phyloP scores from a whole-genome alignment of 2,329 filamentous ascomycete species.

The Botryotinia globosa region DNA sequence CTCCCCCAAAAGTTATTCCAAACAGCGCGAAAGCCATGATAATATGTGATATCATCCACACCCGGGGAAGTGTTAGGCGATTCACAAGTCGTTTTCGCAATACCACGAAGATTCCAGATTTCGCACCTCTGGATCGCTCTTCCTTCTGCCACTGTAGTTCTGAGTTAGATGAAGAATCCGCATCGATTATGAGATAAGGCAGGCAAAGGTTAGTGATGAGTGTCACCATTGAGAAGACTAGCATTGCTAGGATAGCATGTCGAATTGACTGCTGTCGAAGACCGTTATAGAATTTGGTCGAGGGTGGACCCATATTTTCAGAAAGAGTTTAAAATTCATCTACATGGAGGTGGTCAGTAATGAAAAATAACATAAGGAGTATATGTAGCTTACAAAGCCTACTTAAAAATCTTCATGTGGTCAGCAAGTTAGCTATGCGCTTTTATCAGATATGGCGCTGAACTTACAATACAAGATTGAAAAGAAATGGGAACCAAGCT shows the following conservation, averaged over 20 bases:
- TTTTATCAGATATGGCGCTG: neutral
- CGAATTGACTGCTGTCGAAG: neutral
- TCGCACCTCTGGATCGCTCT: neutral
- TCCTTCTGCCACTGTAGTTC: neutral
- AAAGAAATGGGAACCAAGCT: neutral
- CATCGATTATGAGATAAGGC: neutral
- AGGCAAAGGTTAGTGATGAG: neutral
- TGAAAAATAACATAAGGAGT: neutral
- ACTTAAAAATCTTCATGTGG: neutral
- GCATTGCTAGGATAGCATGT: neutral
- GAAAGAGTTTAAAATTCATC: neutral
- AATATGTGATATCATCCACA: conserved; percentile 1
- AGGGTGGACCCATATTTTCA: neutral
- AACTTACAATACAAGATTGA: neutral
- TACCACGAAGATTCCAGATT: neutral
- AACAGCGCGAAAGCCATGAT: neutral
- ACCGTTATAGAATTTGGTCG: neutral
- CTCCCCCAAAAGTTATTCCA: neutral
- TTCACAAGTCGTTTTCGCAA: neutral
- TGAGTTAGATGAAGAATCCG: neutral
- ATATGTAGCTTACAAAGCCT: neutral
- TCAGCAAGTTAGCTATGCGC: neutral
- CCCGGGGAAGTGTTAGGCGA: neutral
- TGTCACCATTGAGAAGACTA: neutral
- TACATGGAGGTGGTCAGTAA: neutral